phyloP scores from a whole-genome alignment of 2,329 filamentous ascomycete species.

The Ceratocystis albifundus region DNA sequence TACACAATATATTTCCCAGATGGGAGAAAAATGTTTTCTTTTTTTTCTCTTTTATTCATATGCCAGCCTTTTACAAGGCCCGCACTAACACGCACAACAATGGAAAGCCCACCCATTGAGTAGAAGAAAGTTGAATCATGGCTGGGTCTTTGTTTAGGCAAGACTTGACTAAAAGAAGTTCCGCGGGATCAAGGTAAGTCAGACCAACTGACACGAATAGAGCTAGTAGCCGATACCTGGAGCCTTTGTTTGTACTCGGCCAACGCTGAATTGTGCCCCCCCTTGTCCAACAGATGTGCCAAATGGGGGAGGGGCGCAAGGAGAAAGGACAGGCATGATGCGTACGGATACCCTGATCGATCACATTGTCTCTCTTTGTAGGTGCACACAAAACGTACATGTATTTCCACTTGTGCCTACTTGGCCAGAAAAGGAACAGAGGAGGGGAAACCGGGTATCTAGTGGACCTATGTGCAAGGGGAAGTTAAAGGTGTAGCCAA shows the following conservation, averaged over 20 bases:
- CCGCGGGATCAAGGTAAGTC: background rate
- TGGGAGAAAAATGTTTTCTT: background rate
- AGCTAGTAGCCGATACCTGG: background rate
- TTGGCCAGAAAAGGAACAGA: background rate
- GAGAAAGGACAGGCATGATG: background rate
- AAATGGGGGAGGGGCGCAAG: background rate
- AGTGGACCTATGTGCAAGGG: background rate
- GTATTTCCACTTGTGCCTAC: background rate
- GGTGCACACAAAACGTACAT: background rate
- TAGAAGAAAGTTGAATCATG: background rate
- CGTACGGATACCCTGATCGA: background rate
- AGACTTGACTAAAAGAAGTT: background rate
- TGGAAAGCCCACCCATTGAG: background rate
- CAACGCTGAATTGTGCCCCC: background rate
- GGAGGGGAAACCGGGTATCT: background rate
- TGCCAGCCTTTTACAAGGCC: background rate
- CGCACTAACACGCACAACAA: background rate
- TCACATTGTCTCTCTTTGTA: background rate
- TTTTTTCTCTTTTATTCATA: too few relatives aligned
- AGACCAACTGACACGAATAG: background rate
- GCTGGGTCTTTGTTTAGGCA: background rate
- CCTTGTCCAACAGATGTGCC: background rate
- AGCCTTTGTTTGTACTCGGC: constrained; percentile 5
- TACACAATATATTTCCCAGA: background rate
- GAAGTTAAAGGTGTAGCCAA: background rate